phyloP scores from a whole-genome alignment of 73 alveolate genomes.

The Symbiodinium pilosum region DNA sequence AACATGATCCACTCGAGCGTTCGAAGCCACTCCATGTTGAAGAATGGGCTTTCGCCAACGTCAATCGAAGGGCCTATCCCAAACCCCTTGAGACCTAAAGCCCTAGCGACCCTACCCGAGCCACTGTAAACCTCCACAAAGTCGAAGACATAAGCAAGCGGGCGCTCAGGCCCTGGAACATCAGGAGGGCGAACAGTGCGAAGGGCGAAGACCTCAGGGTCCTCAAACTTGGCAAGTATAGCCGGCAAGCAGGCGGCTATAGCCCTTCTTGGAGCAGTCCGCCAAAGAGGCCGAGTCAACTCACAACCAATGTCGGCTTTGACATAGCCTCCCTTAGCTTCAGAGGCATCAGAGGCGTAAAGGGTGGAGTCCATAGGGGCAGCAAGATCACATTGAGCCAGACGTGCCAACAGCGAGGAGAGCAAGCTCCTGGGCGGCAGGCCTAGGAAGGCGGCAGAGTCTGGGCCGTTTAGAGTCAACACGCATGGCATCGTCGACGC shows the following conservation, averaged over 20 bases:
- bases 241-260: neutral
- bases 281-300: neutral
- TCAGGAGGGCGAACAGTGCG: neutral
- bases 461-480: neutral
- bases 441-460: neutral
- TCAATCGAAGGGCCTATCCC: neutral
- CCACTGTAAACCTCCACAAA: neutral
- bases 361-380: neutral
- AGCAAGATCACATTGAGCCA: neutral
- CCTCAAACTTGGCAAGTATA: neutral
- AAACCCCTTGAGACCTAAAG: neutral
- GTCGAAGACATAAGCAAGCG: neutral
- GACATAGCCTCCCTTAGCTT: neutral
- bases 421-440: conserved; percentile 13
- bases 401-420: neutral
- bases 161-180: neutral
- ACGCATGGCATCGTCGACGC: neutral
- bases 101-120: neutral
- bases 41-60: neutral
- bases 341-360: conserved; percentile 7
- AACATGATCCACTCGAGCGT: neutral
- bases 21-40: neutral
- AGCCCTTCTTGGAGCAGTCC: neutral
- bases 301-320: no score
- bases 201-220: neutral